Conservation (phyloP, 2,329 filamentous ascomycete genomes). For the Colletotrichum chrysophilum region DNA sequence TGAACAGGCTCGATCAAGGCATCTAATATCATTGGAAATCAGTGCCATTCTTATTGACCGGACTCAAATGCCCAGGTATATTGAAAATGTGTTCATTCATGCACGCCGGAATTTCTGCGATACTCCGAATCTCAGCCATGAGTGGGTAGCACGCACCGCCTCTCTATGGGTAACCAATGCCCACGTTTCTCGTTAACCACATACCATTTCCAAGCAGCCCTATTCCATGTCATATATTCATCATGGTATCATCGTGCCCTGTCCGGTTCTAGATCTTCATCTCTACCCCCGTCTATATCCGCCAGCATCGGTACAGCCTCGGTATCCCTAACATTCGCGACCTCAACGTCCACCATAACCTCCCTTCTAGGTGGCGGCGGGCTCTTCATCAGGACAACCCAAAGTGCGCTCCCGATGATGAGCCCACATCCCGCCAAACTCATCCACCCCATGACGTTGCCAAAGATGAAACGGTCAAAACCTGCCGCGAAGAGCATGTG, state of each 20-base stretch:
- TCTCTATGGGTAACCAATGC: background rate
- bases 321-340: constrained; percentile 29
- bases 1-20: background rate
- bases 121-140: background rate
- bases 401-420: constrained; percentile 59
- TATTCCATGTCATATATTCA: background rate
- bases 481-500: constrained; percentile 61
- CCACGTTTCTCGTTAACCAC: background rate
- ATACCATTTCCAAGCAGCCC: background rate
- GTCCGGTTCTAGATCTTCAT: constrained; percentile 22
- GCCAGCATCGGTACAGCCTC: constrained; percentile 48
- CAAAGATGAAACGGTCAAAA: constrained; percentile 59
- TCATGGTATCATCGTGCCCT: background rate
- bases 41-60: background rate
- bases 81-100: background rate
- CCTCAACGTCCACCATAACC: constrained; percentile 38
- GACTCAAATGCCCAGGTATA: background rate
- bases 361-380: constrained; percentile 29
- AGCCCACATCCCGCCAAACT: constrained; percentile 57
- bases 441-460: constrained; percentile 52
- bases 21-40: background rate
- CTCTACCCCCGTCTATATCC: constrained; percentile 30
- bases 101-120: background rate
- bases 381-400: constrained; percentile 52
- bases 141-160: background rate